These are phyloP conservation scores for Centaurea solstitialis DNA, from an alignment of 129 eudicot species.

Conservation along the genomic window DNA sequence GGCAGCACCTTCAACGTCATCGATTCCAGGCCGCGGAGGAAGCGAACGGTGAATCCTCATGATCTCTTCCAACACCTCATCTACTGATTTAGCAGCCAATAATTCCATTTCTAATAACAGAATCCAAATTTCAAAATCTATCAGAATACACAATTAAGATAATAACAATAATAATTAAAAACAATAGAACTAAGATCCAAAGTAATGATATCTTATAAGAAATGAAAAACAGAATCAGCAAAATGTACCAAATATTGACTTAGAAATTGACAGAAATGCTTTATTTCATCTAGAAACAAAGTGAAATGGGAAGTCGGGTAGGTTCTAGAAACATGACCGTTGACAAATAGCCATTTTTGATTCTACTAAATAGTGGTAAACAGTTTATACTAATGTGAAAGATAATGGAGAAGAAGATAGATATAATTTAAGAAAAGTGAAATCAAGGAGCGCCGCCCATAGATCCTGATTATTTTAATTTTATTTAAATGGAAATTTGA, in stretches of 20 bases:
- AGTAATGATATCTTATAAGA: neutral
- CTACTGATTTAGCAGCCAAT: slow-evolving; percentile 51
- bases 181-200: neutral
- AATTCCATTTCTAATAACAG: slow-evolving; percentile 39
- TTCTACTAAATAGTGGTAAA: slow-evolving; percentile 24
- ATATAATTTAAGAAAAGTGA: neutral
- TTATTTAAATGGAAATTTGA: neutral
- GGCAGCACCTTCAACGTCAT: slow-evolving; percentile 79
- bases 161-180: too few relatives aligned
- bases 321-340: slow-evolving; percentile 33
- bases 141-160: neutral
- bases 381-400: slow-evolving; percentile 13
- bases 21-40: slow-evolving; percentile 75
- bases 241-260: slow-evolving; percentile 14
- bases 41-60: slow-evolving; percentile 72
- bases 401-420: neutral
- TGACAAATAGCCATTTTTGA: slow-evolving; percentile 23
- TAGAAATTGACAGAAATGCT: neutral
- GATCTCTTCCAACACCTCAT: slow-evolving; percentile 71
- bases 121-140: slow-evolving; percentile 5
- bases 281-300: neutral
- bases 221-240: slow-evolving; percentile 1
- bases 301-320: slow-evolving; percentile 18
- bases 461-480: neutral
- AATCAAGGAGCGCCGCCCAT: slow-evolving; percentile 27